Evolutionary conservation across 176 grass and related monocot species (phyloP).

Genomic region (Neostapfia colusana): DNA sequence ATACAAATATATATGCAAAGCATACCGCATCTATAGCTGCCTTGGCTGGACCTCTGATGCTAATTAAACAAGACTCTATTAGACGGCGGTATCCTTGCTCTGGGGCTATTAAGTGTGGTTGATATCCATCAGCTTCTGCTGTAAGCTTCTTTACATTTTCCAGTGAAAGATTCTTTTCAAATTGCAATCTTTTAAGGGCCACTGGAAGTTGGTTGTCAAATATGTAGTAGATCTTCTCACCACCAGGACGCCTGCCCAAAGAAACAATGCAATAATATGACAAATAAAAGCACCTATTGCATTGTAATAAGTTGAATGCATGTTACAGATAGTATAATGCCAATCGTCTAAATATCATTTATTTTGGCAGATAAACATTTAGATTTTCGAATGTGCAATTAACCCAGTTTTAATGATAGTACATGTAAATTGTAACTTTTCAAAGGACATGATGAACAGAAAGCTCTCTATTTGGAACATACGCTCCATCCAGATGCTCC

Average conservation of each 20-base stretch:
- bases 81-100: constrained; percentile 97
- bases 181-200: constrained; percentile 90
- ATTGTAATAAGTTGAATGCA: background rate
- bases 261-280: background rate
- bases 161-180: constrained; percentile 97
- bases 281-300: background rate
- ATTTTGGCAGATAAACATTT: background rate
- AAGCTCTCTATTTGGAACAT: constrained; percentile 33
- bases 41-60: constrained; percentile 94
- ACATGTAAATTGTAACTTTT: background rate
- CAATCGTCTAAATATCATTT: background rate
- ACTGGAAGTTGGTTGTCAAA: constrained; percentile 95
- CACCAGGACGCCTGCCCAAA: constrained; percentile 70
- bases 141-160: constrained; percentile 95
- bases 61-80: constrained; percentile 89
- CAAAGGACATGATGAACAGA: constrained; percentile 21
- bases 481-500: constrained; percentile 91
- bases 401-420: background rate
- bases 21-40: constrained; percentile 84
- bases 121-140: constrained; percentile 93
- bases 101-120: too few species aligned
- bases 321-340: background rate
- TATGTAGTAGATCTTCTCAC: constrained; percentile 94
- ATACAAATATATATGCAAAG: background rate
- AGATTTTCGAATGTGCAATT: background rate